Conservation (phyloP, 805 yeast genomes). For the Kodamaea lidongshanica region DNA sequence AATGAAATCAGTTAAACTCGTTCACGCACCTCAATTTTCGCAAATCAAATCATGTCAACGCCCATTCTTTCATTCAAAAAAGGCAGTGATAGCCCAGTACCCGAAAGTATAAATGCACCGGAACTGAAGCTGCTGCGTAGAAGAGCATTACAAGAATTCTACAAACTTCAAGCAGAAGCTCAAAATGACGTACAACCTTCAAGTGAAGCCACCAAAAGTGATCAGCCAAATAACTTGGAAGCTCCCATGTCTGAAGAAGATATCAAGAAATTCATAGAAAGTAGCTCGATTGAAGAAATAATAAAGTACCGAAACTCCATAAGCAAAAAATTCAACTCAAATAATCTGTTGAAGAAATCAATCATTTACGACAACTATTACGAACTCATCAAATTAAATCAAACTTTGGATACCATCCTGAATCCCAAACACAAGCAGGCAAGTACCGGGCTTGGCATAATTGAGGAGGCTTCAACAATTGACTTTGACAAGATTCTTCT, state of each 20-base stretch:
- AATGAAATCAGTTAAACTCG: too few species aligned
- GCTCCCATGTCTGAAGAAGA: conserved; percentile 8
- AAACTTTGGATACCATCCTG: conserved; percentile 34
- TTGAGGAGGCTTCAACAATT: conserved; percentile 1
- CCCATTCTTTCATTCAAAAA: conserved; percentile 28
- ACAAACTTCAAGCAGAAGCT: conserved; percentile 23
- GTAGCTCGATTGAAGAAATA: conserved; percentile 24
- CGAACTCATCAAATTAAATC: conserved; percentile 62
- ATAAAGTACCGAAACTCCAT: conserved; percentile 28
- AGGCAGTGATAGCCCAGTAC: too few species aligned
- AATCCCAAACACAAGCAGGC: conserved; percentile 3
- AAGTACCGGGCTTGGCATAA: conserved; percentile 4
- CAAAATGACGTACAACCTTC: conserved; percentile 5
- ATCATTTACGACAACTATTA: conserved; percentile 72
- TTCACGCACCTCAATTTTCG: too few species aligned
- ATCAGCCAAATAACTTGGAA: conserved; percentile 1
- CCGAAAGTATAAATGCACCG: conserved; percentile 4
- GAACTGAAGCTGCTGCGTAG: conserved; percentile 34
- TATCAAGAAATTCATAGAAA: conserved; percentile 17
- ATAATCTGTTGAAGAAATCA: conserved; percentile 58
- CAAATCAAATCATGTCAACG: too few species aligned
- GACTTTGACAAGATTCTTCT: conserved; percentile 18
- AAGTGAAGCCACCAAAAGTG: conserved; percentile 1
- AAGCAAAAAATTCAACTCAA: conserved; percentile 42
- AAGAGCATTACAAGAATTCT: conserved; percentile 38